phyloP scores from a whole-genome alignment of 257 asterid genomes.

The Striga asiatica region DNA sequence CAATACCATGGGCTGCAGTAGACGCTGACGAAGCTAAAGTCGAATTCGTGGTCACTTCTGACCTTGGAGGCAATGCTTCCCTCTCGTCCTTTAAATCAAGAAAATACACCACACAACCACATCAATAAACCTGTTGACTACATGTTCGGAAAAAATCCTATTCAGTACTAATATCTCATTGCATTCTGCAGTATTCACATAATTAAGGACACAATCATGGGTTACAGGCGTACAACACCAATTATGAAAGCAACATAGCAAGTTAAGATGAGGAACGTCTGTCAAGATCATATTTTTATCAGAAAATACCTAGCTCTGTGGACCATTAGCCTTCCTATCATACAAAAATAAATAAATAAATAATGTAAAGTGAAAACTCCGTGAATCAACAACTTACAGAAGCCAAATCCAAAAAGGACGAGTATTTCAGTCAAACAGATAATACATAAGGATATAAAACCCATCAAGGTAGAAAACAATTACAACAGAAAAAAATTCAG shows the following conservation, averaged over 20 bases:
- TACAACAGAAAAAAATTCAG: background rate
- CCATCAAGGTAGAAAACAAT: no score
- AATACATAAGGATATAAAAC: no score
- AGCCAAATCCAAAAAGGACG: no score
- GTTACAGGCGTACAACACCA: background rate
- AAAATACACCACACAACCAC: background rate
- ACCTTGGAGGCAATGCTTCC: slow-evolving; percentile 38
- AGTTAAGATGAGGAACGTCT: no score
- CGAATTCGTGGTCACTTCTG: slow-evolving; percentile 33
- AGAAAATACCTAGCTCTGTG: no score
- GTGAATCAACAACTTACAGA: no score
- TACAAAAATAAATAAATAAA: no score
- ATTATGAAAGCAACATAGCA: background rate
- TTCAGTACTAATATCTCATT: background rate
- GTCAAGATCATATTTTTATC: no score
- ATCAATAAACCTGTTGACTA: background rate
- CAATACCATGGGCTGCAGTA: slow-evolving; percentile 47
- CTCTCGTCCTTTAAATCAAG: slow-evolving; percentile 41
- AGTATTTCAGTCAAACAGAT: no score
- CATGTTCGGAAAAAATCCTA: background rate
- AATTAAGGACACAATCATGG: background rate
- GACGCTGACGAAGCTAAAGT: slow-evolving; percentile 31
- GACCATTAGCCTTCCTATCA: background rate
- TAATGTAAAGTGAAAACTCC: no score
- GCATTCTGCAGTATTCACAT: background rate